Conservation (phyloP, 2,329 filamentous ascomycete genomes). For the Aspergillus phoenicis region DNA sequence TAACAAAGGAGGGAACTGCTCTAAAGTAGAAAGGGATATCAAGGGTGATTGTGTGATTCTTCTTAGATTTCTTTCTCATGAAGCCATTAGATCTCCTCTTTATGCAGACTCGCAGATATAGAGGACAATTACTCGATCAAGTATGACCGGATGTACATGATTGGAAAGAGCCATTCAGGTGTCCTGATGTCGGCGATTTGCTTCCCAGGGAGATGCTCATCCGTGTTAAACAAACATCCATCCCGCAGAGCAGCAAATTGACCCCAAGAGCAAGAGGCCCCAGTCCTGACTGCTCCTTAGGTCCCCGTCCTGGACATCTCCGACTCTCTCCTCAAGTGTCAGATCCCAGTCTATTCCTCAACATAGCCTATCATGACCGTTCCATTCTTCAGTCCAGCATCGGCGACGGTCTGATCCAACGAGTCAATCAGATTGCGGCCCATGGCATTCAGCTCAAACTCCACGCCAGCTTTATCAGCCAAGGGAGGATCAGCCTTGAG, state of each 20-base stretch:
- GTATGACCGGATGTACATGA: not conserved
- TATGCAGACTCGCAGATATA: not conserved
- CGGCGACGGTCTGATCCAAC: constrained; percentile 73
- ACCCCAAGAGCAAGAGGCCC: not conserved
- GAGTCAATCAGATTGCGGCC: constrained; percentile 80
- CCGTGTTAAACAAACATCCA: not conserved
- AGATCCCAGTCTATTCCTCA: constrained; percentile 51
- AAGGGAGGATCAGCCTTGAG: constrained; percentile 80
- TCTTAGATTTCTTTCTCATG: too few species aligned
- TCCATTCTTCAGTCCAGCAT: constrained; percentile 84
- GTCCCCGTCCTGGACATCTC: not conserved
- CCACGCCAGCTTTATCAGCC: constrained; percentile 73
- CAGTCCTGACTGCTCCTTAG: not conserved
- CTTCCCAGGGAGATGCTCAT: not conserved
- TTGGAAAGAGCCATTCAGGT: not conserved
- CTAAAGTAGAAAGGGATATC: too few species aligned
- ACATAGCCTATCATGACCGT: constrained; percentile 94
- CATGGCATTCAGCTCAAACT: constrained; percentile 88
- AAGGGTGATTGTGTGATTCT: not conserved
- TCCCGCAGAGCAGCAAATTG: not conserved
- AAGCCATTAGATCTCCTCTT: not conserved
- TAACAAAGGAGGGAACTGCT: too few species aligned
- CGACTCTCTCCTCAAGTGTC: not conserved
- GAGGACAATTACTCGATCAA: not conserved
- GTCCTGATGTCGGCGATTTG: not conserved